A percentile compares a stretch with the other conserved stretches of the same genome.
Conservation (phyloP, 148 eudicot species). For the Oxyria digyna region DNA sequence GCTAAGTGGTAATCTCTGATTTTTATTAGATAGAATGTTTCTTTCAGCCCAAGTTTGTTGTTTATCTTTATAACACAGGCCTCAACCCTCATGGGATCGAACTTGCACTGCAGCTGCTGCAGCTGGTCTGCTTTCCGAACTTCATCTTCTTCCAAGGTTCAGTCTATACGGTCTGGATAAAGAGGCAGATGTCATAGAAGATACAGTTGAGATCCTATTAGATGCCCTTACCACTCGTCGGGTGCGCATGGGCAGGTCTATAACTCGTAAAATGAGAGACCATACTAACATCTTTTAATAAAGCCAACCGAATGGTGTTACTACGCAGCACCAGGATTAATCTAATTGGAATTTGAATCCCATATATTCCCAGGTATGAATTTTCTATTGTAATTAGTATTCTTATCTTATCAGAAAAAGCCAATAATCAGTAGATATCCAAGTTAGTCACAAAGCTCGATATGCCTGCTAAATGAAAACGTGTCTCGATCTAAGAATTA, state of each 20-base stretch:
- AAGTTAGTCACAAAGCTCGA: background rate
- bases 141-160: slow-evolving; percentile 51
- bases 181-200: slow-evolving; percentile 60
- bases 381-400: background rate
- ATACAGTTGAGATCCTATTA: slow-evolving; percentile 44
- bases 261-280: slow-evolving; percentile 50
- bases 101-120: slow-evolving; percentile 99
- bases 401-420: background rate
- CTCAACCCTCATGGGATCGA: slow-evolving; percentile 95
- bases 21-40: background rate
- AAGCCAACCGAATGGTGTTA: background rate
- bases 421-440: background rate
- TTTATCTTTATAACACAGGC: slow-evolving; percentile 28
- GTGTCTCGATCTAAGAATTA: background rate
- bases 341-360: background rate
- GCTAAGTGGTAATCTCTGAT: background rate
- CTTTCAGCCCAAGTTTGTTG: background rate
- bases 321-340: background rate
- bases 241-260: slow-evolving; percentile 81
- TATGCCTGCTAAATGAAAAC: background rate
- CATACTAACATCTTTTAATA: slow-evolving; percentile 31
- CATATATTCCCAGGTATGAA: background rate
- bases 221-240: slow-evolving; percentile 65
- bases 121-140: slow-evolving; percentile 61
- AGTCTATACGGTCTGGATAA: slow-evolving; percentile 44